phyloP scores from a whole-genome alignment of 2,329 filamentous ascomycete genomes.

The Chaetomium sp. region DNA sequence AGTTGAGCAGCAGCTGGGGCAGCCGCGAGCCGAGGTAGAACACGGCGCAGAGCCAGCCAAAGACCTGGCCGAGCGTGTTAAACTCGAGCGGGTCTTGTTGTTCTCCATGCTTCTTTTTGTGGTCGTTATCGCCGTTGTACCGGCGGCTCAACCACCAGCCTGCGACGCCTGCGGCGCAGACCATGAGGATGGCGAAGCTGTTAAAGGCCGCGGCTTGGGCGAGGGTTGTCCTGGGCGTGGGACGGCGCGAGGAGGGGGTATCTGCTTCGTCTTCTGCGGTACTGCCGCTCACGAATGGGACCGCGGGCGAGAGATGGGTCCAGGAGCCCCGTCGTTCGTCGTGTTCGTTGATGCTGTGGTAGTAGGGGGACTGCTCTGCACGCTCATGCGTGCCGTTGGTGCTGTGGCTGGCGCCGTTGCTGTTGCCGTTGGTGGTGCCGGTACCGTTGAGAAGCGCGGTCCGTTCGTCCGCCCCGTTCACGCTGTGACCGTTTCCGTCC shows the following conservation, averaged over 20 bases:
- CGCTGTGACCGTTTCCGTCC: background rate
- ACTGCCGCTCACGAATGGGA: conserved; percentile 58
- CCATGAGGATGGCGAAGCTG: conserved; percentile 66
- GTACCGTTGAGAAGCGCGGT: conserved; percentile 39
- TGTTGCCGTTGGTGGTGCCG: background rate
- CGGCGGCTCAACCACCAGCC: conserved; percentile 74
- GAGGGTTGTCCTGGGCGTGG: conserved; percentile 39
- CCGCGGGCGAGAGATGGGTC: conserved; percentile 72
- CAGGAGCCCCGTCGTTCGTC: conserved; percentile 48
- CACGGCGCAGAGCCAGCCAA: conserved; percentile 84
- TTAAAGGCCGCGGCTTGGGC: conserved; percentile 66
- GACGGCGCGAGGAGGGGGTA: conserved; percentile 32
- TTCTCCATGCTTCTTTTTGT: conserved; percentile 26
- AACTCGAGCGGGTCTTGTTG: conserved; percentile 53
- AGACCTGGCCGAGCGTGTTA: conserved; percentile 76
- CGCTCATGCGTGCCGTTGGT: background rate
- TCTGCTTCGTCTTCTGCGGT: conserved; percentile 20
- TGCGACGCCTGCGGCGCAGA: conserved; percentile 72
- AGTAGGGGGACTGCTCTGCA: conserved; percentile 38
- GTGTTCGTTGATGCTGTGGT: conserved; percentile 3
- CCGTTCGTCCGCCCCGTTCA: conserved; percentile 43
- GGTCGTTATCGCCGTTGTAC: conserved; percentile 46
- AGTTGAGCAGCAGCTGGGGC: conserved; percentile 88
- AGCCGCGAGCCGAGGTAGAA: conserved; percentile 86
- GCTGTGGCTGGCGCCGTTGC: background rate